Percentiles rank a stretch among this genome's conserved stretches.
These are phyloP conservation scores for Emericellopsis cladophorae DNA, from an alignment of 2,329 filamentous ascomycete genomes.

Conservation along the genomic window DNA sequence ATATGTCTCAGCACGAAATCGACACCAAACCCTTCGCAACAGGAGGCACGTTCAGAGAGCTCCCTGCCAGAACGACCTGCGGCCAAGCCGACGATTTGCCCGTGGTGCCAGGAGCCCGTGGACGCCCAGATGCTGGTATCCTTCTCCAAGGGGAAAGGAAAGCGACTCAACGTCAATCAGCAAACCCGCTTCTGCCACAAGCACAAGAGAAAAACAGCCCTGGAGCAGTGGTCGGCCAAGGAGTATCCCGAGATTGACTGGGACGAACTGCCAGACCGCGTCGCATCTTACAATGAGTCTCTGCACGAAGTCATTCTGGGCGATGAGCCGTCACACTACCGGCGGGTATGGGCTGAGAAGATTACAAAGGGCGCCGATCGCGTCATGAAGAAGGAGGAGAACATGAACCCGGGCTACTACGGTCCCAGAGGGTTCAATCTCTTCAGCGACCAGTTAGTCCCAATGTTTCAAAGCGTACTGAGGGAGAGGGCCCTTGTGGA, in stretches of 20 bases:
- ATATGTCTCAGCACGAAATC: no score
- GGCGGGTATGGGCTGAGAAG: conserved; percentile 38
- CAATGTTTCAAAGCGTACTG: conserved; percentile 44
- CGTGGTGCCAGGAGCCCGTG: conserved; percentile 53
- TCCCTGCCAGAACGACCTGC: no score
- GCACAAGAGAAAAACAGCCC: conserved; percentile 45
- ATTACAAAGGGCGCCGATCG: conserved; percentile 45
- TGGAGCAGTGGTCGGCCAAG: conserved; percentile 29
- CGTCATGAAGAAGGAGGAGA: conserved; percentile 45
- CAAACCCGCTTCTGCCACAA: conserved; percentile 51
- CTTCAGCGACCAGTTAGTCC: conserved; percentile 60
- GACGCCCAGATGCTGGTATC: conserved; percentile 38
- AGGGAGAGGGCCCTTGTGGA: conserved; percentile 52
- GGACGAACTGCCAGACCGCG: conserved; percentile 44
- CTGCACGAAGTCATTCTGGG: conserved; percentile 49
- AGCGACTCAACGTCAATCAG: conserved; percentile 39
- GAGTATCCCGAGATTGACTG: conserved; percentile 65
- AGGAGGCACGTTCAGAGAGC: no score
- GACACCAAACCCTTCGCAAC: no score
- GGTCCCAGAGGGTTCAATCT: conserved; percentile 58
- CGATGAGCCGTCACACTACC: conserved; percentile 43
- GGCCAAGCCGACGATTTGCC: conserved; percentile 30
- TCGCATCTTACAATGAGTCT: conserved; percentile 39
- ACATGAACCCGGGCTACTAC: conserved; percentile 69
- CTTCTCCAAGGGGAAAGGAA: conserved; percentile 31